Base-by-base conservation (phyloP, 495 filamentous ascomycete genomes). In the Gamarada debralockiae region DNA sequence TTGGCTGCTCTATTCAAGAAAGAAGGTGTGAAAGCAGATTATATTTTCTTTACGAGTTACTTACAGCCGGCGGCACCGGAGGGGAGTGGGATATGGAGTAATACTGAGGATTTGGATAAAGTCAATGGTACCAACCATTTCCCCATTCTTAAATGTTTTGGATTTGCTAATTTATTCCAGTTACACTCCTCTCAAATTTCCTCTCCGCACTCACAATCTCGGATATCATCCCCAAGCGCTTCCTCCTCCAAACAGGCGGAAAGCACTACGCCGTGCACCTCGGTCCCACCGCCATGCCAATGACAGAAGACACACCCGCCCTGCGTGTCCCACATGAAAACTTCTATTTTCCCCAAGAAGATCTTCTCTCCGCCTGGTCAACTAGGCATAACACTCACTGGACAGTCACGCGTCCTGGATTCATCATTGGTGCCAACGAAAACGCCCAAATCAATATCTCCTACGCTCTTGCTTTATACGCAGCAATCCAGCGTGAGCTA, bases 11-110 rank as follows among this genome's bases (percentile, higher is more conserved):
- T 77, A 18, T 66, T 71, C 6, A 54, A 38, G 17, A 53, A 59
- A 8, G 58, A 47, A 58, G 67, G 52, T 49, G 59, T 37, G 53
- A 59, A 9, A 22, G 67, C 57, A 18, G 77, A 79, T 57, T 70
- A 80, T 56, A 66, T 80, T 15, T 81, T 81, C 65, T 82, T 79
- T 67, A 74, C 73, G 37, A 67, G 72, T 2, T 82, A 82, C 64
- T 65, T 78, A 38, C 77, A 82, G 33, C 68, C 71, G 0, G 37
- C 63, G 9, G 68, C 67, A 3, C 67, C 70, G 21, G 56, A 64
- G 24, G 66, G 71, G 2, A 46, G 56, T 13, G 59, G 64, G 24
- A 64, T 77, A 24, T 79, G 71, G 75, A 67, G 64, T 50, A 67
- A 74, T 50, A 67, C 66, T 1, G 69, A 79, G 50, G 71, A 70